phyloP scores from a whole-genome alignment of 1,284 basidiomycete species.

The Flammula alnicola region DNA sequence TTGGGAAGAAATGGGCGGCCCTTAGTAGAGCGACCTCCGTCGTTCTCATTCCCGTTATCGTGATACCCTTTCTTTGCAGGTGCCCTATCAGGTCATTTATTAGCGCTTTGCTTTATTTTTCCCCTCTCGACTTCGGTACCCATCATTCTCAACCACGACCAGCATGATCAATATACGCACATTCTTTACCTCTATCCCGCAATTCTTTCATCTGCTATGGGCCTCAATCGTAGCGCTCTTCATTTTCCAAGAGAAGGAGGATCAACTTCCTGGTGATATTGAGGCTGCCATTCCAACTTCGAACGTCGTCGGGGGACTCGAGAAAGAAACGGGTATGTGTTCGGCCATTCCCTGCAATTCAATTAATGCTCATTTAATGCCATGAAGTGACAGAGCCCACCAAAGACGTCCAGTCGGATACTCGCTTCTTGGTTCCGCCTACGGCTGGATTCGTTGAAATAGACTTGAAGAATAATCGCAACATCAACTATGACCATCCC shows the following conservation, averaged over 20 bases:
- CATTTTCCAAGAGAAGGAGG: background rate
- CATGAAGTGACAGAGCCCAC: background rate
- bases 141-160: background rate
- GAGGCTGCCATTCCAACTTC: slow-evolving; percentile 17
- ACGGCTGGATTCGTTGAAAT: slow-evolving; percentile 7
- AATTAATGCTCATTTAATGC: background rate
- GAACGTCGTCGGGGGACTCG: background rate
- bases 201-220: slow-evolving; percentile 17
- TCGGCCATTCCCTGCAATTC: background rate
- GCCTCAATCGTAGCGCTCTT: slow-evolving; percentile 12
- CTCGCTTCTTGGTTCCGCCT: background rate
- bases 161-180: slow-evolving; percentile 4
- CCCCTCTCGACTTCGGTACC: too few species aligned
- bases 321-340: slow-evolving; percentile 2
- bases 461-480: background rate
- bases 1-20: too few species aligned
- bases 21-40: too few species aligned
- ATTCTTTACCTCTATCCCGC: slow-evolving; percentile 15
- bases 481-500: background rate
- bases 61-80: too few species aligned
- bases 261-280: slow-evolving; percentile 14
- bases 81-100: too few species aligned
- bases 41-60: too few species aligned
- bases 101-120: too few species aligned
- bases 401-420: background rate